phyloP scores from a whole-genome alignment of 441 rosid genomes.

The Gossypium lobatum region DNA sequence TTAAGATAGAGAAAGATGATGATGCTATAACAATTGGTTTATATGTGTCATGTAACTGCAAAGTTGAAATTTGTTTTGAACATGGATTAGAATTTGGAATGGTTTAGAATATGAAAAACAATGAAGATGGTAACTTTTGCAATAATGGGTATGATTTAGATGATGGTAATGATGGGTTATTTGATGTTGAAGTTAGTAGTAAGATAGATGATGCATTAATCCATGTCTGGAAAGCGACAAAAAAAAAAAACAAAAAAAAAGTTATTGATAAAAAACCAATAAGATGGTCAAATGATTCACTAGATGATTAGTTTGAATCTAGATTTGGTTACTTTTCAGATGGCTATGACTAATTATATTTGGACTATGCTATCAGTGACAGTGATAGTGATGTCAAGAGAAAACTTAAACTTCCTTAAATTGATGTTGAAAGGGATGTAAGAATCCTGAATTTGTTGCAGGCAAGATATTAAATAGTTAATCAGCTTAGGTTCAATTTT shows the following conservation, averaged over 20 bases:
- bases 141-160: background rate
- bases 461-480: too few species aligned
- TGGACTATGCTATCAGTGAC: background rate
- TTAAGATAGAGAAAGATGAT: background rate
- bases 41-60: background rate
- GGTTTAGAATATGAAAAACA: background rate
- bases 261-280: background rate
- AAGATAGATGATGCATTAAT: background rate
- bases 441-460: too few species aligned
- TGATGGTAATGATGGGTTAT: background rate
- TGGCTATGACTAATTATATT: background rate
- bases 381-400: background rate
- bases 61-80: background rate
- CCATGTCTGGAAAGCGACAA: background rate
- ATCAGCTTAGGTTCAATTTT: too few species aligned
- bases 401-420: too few species aligned
- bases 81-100: background rate
- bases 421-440: too few species aligned
- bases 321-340: background rate
- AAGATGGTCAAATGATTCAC: background rate
- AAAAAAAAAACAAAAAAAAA: background rate
- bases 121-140: background rate
- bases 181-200: background rate
- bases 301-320: background rate
- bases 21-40: background rate